phyloP scores from a whole-genome alignment of 1,139 yeast species.

The Yamadazyma mexicana region DNA sequence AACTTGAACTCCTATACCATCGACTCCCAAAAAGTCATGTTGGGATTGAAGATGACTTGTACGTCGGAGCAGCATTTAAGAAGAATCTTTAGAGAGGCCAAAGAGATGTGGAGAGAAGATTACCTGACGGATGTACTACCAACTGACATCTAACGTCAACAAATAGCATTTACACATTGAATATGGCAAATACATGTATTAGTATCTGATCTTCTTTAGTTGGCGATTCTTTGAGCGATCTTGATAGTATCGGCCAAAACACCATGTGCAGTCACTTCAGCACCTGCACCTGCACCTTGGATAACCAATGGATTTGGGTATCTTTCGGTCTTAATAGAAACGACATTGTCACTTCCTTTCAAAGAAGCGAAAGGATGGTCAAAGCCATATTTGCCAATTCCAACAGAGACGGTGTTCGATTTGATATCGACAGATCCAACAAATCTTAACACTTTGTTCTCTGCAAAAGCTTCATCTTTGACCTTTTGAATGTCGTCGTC shows the following conservation, averaged over 20 bases:
- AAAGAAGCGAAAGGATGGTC: conserved; percentile 96
- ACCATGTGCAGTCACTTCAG: conserved; percentile 98
- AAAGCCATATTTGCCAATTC: conserved; percentile 77
- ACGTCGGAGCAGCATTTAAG: conserved; percentile 48
- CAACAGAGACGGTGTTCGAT: conserved; percentile 71
- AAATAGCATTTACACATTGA: neutral
- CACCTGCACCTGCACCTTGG: conserved; percentile 99
- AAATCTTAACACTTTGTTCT: conserved; percentile 85
- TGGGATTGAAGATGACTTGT: conserved; percentile 65
- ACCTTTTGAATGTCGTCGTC: conserved; percentile 77
- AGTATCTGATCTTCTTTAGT: too few species aligned
- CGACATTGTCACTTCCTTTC: conserved; percentile 94
- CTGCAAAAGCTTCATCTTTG: conserved; percentile 77
- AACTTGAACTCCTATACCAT: conserved; percentile 33
- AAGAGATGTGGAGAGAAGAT: conserved; percentile 44
- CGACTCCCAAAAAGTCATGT: conserved; percentile 74
- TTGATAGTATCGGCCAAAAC: conserved; percentile 91
- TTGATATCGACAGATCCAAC: conserved; percentile 87
- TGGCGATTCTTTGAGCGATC: conserved; percentile 79
- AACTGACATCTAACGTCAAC: conserved; percentile 13
- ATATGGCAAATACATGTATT: too few species aligned
- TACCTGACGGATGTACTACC: conserved; percentile 19
- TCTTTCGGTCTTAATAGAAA: conserved; percentile 86
- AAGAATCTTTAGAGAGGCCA: conserved; percentile 60
- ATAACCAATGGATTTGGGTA: conserved; percentile 89